Evolutionary conservation across 2,329 filamentous ascomycete species (phyloP), one percentile per base, ranked within the genome.

Genomic region (Ophiostoma himal-ulmi): DNA sequence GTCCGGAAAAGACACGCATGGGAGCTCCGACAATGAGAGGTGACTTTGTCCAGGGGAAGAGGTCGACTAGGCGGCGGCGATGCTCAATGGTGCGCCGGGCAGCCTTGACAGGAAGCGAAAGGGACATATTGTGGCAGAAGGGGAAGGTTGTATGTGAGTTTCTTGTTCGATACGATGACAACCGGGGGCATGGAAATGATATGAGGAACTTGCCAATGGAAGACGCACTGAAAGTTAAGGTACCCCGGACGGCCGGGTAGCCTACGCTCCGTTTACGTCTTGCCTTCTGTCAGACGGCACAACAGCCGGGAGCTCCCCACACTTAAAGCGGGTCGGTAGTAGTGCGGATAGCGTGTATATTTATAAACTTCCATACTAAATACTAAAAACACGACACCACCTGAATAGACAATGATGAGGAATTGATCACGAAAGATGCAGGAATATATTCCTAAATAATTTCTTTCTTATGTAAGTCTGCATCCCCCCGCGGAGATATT

Each of bases 21-120:
- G 81, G 81, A 10, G 81, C 81, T 60, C 76, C 79, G 67, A 82
- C 75, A 52, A 82, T 74, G 13, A 82, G 73, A 26, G 81, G 81
- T 30, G 75, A 73, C 6, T 75, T 72, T 22, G 78, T 78, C 70
- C 77, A 76, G 4, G 80, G 80, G 71, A 82, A 82, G 75, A 67
- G 77, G 17, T 70, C 70, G 10, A 64, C 66, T 0, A 74, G 60
- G 0, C 17, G 39, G 10, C 36, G 34, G 13, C 71, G 70, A 30
- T 69, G 48, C 17, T 69, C 70, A 5, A 67, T 66, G 20, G 73
- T 71, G 1, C 72, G 71, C 7, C 69, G 72, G 1, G 65, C 69
- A 1, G 72, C 68, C 13, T 68, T 37, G 8, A 73, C 22, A 5
- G 73, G 71, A 13, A 68, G 39, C 0, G 69, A 72, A 2, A 64